Conservation (phyloP, 2,329 filamentous ascomycete genomes). For the Cordyceps cateniannulata region DNA sequence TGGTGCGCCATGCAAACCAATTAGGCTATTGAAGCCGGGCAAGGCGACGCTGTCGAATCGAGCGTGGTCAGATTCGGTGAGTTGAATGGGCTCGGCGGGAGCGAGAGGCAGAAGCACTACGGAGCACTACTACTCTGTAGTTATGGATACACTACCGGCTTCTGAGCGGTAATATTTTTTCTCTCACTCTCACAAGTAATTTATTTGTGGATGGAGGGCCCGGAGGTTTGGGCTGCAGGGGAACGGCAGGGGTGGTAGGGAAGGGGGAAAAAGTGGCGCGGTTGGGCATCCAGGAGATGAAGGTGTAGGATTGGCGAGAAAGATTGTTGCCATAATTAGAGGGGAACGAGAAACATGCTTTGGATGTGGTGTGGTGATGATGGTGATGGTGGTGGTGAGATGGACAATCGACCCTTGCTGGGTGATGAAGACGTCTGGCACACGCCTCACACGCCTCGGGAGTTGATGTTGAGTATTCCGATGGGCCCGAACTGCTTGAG, state of each 20-base stretch:
- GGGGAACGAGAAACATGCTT: neutral
- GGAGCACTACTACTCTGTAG: too few species aligned
- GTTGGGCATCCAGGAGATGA: slow-evolving; percentile 10
- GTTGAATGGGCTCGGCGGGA: neutral
- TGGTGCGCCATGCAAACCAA: neutral
- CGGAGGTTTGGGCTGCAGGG: slow-evolving; percentile 3
- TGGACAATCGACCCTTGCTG: neutral
- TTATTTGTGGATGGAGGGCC: neutral
- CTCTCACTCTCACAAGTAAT: neutral
- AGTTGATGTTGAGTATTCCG: neutral
- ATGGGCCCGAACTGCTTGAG: neutral
- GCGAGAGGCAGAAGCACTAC: neutral
- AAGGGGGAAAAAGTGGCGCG: neutral
- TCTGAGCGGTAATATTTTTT: neutral
- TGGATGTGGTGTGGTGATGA: neutral
- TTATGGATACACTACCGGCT: neutral
- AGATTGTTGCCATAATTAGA: neutral
- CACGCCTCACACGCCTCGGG: neutral
- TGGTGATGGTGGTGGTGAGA: neutral
- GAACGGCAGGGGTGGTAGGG: neutral
- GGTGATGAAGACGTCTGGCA: neutral
- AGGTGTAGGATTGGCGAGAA: neutral
- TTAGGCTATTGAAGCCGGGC: neutral
- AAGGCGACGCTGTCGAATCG: neutral
- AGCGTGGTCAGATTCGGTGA: slow-evolving; percentile 4